Percentiles rank a stretch among this genome's conserved stretches.
phyloP scores from a whole-genome alignment of 306 rosid species.

The Glycine latifolia region DNA sequence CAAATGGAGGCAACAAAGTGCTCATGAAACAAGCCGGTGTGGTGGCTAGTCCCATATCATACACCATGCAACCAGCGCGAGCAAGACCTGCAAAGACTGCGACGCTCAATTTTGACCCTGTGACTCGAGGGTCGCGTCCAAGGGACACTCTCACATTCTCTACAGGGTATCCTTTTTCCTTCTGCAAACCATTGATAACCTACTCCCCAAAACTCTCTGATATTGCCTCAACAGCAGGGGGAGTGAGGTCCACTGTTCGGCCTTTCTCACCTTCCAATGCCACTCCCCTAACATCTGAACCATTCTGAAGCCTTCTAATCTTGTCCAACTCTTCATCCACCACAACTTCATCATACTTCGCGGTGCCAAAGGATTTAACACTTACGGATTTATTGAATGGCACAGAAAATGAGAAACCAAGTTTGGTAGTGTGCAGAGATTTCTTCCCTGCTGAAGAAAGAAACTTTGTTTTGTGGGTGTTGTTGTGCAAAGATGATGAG shows the following conservation, averaged over 20 bases:
- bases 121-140: conserved; percentile 79
- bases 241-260: conserved; percentile 72
- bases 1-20: conserved; percentile 81
- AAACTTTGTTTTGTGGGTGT: conserved; percentile 42
- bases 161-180: conserved; percentile 49
- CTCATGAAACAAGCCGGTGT: conserved; percentile 99
- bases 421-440: conserved; percentile 40
- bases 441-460: conserved; percentile 37
- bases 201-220: conserved; percentile 92
- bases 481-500: conserved; percentile 49
- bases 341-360: conserved; percentile 63
- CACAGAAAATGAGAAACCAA: conserved; percentile 50
- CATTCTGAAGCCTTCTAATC: conserved; percentile 88
- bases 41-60: conserved; percentile 85
- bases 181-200: conserved; percentile 66
- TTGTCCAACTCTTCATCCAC: conserved; percentile 85
- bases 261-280: conserved; percentile 88
- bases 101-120: conserved; percentile 68
- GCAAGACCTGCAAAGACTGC: conserved; percentile 80
- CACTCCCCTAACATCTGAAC: conserved; percentile 90
- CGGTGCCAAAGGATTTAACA: conserved; percentile 53
- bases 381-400: conserved; percentile 27
- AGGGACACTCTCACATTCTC: conserved; percentile 72
- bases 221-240: conserved; percentile 82
- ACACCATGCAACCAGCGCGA: conserved; percentile 76